A percentile compares a stretch with the other conserved stretches of the same genome.
These are phyloP conservation scores for Daldinia concentrica DNA, from an alignment of 495 filamentous ascomycete genomes.

Conservation along the genomic window DNA sequence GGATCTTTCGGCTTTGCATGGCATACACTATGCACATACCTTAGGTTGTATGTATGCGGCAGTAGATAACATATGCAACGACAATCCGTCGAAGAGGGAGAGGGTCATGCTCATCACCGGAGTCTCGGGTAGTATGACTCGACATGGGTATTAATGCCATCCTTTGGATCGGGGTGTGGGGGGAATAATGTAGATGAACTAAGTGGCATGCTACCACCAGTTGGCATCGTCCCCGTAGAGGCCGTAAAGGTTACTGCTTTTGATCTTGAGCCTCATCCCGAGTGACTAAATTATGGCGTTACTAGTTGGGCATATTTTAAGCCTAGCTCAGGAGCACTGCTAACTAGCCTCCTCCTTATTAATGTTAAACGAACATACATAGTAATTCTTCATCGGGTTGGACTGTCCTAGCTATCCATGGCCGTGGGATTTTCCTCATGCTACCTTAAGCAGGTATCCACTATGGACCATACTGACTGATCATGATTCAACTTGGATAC, in stretches of 20 bases:
- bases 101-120: neutral
- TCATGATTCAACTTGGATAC: neutral
- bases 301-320: neutral
- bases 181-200: neutral
- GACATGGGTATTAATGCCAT: neutral
- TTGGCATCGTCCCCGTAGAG: neutral
- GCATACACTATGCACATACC: neutral
- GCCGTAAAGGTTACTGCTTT: neutral
- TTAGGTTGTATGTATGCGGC: neutral
- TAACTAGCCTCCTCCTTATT: neutral
- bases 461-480: neutral
- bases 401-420: neutral
- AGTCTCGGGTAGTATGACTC: neutral
- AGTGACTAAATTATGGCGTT: neutral
- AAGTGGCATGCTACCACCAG: neutral
- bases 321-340: neutral
- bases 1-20: neutral
- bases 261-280: neutral
- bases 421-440: neutral
- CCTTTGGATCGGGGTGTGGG: neutral
- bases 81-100: neutral
- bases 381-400: slow-evolving; percentile 1
- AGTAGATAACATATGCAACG: neutral
- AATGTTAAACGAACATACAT: neutral
- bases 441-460: neutral